Evolutionary conservation across 352 stramenopile species (phyloP), one percentile per base, ranked within the genome.

Genomic region (Blastocystis sp.): DNA sequence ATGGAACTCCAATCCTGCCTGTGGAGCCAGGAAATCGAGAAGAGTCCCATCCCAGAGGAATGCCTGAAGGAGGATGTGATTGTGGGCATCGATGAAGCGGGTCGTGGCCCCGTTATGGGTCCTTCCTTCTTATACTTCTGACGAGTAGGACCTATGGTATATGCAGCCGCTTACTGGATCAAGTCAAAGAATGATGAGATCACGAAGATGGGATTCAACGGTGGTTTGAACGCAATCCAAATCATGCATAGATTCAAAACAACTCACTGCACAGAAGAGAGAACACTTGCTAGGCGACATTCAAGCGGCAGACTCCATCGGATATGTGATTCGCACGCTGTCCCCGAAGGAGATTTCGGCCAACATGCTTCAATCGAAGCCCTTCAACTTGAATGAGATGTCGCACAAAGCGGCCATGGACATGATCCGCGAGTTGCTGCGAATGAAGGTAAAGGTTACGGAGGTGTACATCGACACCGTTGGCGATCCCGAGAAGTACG

Each of bases 81-180:
- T 89, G 79, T 89, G 37, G 79, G 79, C 26, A 89, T 89, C 29
- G 79, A 89, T 89, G 79, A 89, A 55, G 79, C 79, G 21, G 79
- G 79, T 67, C 26, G 79, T 39, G 79, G 79, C 37, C 79, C 79
- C 35, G 79, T 89, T n/a, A 63, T 89, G 63, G 79, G 79, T 89
- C 59, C 21, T 39, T 37, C 2, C 21, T 35, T 62, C n/a, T n/a
- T 35, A 3, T n/a, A 61, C 31, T n/a, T 45, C 9, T 89, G 60
- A 67, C 10, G 21, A 12, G 24, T 62, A 89, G 79, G 79, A 50
- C 79, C 79, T 21, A 89, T 89, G 79, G 79, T 89, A 12, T 89
- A 89, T 78, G 35, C 63, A 39, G 63, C 63, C 66, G 79, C 79
- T 29, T 89, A 89, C 45, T 89, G 79, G 79, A 62, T 55, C 24